phyloP scores from a whole-genome alignment of 306 rosid genomes.

The Chamaecrista fasciculata region DNA sequence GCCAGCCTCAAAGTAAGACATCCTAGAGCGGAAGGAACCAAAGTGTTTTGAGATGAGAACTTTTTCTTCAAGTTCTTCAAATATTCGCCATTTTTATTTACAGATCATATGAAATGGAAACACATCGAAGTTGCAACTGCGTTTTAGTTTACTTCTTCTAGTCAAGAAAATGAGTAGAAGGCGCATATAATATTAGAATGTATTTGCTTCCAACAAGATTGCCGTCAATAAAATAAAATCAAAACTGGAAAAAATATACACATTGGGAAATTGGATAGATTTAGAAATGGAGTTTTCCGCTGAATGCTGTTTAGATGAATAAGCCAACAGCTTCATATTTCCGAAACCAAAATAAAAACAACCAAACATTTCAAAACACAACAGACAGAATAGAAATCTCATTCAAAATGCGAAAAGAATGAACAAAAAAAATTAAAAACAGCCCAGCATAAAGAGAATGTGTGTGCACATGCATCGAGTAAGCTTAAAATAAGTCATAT shows the following conservation, averaged over 20 bases:
- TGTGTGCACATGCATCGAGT: background rate
- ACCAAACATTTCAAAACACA: slow-evolving; percentile 2
- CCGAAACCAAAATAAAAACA: background rate
- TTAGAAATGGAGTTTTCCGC: background rate
- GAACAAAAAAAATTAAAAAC: background rate
- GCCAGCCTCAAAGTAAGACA: background rate
- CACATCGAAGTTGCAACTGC: slow-evolving; percentile 21
- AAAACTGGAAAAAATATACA: background rate
- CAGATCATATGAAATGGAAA: slow-evolving; percentile 37
- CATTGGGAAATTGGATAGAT: background rate
- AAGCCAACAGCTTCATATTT: slow-evolving; percentile 7
- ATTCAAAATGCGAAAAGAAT: slow-evolving; percentile 20
- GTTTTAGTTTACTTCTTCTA: background rate
- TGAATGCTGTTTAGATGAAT: background rate
- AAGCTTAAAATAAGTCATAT: background rate
- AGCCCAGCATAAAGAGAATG: background rate
- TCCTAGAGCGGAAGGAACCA: background rate
- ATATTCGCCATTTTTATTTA: slow-evolving; percentile 7
- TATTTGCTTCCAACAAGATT: background rate
- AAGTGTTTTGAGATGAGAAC: background rate
- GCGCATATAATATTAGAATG: slow-evolving; percentile 12
- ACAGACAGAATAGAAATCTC: slow-evolving; percentile 13
- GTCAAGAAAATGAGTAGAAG: background rate
- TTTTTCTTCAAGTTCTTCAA: background rate
- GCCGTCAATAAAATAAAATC: background rate